Base-by-base conservation (phyloP, 2,329 filamentous ascomycete species). In the Trichocomaceae sp. region DNA sequence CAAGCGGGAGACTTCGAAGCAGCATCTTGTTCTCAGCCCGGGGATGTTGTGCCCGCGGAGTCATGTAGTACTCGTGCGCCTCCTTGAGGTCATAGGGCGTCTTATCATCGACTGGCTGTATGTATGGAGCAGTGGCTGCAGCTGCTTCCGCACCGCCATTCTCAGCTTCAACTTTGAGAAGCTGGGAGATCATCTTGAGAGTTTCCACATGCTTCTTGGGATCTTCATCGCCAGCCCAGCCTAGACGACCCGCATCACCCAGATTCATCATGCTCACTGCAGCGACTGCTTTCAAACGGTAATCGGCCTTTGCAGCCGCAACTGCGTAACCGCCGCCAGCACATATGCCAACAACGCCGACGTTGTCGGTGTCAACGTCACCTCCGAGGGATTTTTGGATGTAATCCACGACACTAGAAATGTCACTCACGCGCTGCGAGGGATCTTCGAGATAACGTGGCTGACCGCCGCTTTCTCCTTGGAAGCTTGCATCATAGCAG, bases 291-390 rank as follows among this genome's bases (percentile, higher is more conserved):
- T 66, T 67, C 58, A 76, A 68, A 17, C 73, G 71, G 6, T 54
- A n/a, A 46, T 76, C 70, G 4, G 68, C 61, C 50, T 68, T 64
- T 15, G 72, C 66, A 0, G 72, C 70, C 50, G 62, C 66, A 7
- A 63, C 58, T 0, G 60, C 64, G 44, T 74, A 75, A 10, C 60
- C 61, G 6, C 73, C 72, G 0, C 64, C 67, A 1, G 67, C 69
- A 54, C 72, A 75, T 42, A 76, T 70, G 1, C 73, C 73, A 1
- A 75, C 57, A 1, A 67, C 64, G 1, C 66, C 72, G 42, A 76
- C 75, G 12, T 60, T 59, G 2, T 66, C 56, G 0, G 58, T 50
- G 45, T 73, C 65, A 15, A 75, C 66, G 5, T 60, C 47, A 7
- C n/a, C 6, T 15, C 59, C 48, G 33, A 47, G 5, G 54, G 33